Evolutionary conservation across 352 stramenopile species (phyloP).

Genomic region (Pythium diclinum): DNA sequence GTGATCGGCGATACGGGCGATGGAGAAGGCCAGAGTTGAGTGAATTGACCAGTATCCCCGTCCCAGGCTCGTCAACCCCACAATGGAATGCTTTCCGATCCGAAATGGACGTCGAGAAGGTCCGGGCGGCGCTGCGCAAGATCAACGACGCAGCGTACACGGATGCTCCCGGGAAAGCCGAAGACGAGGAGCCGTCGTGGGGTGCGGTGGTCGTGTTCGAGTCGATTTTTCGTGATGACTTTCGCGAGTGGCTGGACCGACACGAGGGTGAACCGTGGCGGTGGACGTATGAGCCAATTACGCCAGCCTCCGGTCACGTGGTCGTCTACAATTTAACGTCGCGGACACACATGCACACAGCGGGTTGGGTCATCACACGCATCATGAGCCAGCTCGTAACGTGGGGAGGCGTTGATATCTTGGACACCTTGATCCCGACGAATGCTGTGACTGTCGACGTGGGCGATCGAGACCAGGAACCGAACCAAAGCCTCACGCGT

Average conservation of each 20-base stretch:
- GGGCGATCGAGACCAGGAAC: constrained; percentile 17
- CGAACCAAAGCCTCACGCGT: constrained; percentile 12
- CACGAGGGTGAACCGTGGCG: constrained; percentile 15
- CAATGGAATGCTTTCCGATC: background rate
- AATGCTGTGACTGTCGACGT: background rate
- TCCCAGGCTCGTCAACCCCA: too few relatives aligned
- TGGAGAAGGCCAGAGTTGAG: background rate
- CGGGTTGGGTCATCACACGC: background rate
- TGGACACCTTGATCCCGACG: background rate
- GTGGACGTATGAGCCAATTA: constrained; percentile 28
- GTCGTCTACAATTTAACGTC: background rate
- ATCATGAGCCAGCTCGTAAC: background rate
- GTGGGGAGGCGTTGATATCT: background rate
- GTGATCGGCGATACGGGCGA: constrained; percentile 19
- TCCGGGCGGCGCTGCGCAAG: background rate
- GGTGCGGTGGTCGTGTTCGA: constrained; percentile 16
- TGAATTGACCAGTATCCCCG: too few relatives aligned
- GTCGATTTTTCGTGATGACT: constrained; percentile 15
- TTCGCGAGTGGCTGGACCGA: constrained; percentile 13
- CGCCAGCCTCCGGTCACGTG: too few relatives aligned
- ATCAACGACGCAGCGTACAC: background rate
- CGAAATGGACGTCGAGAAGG: background rate
- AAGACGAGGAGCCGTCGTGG: background rate
- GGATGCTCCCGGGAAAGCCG: background rate
- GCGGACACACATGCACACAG: background rate